phyloP scores from a whole-genome alignment of 2,329 filamentous ascomycete species.

The Trichoderma sp. region DNA sequence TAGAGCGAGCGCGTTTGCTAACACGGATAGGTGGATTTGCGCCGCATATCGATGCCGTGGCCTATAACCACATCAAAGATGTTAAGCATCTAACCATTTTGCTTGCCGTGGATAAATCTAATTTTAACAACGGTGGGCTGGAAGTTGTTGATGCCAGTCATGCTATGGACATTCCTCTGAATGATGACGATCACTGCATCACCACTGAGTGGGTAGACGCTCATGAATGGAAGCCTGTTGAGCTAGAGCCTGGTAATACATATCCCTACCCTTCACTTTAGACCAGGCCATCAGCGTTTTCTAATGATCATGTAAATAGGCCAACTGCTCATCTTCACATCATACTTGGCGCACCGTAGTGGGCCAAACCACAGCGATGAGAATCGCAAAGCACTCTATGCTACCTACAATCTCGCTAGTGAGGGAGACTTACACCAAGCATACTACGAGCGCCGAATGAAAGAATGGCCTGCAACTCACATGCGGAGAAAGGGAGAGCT shows the following conservation, averaged over 20 bases:
- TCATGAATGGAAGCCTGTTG: conserved; percentile 11
- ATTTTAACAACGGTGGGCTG: background rate
- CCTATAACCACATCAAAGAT: conserved; percentile 10
- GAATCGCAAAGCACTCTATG: conserved; percentile 11
- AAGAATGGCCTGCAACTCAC: conserved; percentile 7
- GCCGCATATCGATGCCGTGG: conserved; percentile 7
- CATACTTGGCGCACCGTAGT: conserved; percentile 8
- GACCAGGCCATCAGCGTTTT: rapidly evolving
- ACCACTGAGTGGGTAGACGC: background rate
- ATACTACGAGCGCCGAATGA: background rate
- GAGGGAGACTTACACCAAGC: conserved; percentile 2
- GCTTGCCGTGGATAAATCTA: conserved; percentile 4
- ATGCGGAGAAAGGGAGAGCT: background rate
- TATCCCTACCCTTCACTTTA: rapidly evolving
- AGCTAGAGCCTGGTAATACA: background rate
- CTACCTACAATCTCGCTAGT: background rate
- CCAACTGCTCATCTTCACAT: conserved; percentile 8
- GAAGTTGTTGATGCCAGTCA: conserved; percentile 14
- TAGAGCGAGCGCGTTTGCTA: background rate
- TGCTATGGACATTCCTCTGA: conserved; percentile 9
- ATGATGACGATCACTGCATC: background rate
- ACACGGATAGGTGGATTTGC: background rate
- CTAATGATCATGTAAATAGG: background rate
- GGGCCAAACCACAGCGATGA: conserved; percentile 4
- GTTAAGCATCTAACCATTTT: conserved; percentile 12